These are phyloP conservation scores for Luvunga scandens DNA, from an alignment of 345 rosid genomes.

Conservation along the genomic window DNA sequence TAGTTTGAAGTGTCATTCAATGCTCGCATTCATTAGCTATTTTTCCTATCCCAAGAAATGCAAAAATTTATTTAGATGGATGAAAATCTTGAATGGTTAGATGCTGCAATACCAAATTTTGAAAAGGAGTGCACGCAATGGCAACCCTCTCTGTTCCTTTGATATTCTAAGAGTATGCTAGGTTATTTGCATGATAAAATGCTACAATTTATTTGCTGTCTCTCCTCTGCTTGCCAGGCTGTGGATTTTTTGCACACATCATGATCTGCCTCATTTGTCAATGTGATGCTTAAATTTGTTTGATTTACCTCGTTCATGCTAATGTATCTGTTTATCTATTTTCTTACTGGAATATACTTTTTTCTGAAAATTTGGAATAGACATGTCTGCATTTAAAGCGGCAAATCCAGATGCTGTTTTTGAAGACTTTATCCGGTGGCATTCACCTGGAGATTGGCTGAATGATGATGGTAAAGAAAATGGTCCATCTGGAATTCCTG, in stretches of 20 bases:
- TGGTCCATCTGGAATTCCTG: conserved; percentile 38
- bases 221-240: conserved; percentile 1
- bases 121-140: not conserved
- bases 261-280: not conserved
- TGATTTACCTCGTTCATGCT: not conserved
- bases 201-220: not conserved
- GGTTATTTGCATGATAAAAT: conserved; percentile 1
- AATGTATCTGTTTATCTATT: not conserved
- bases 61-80: conserved; percentile 2
- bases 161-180: not conserved
- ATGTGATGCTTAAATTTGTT: conserved; percentile 7
- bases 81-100: not conserved
- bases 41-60: not conserved
- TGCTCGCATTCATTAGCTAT: not conserved
- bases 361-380: conserved; percentile 33
- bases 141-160: not conserved
- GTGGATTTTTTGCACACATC: not conserved
- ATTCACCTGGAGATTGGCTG: conserved; percentile 98
- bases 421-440: conserved; percentile 99
- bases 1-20: not conserved
- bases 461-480: conserved; percentile 33
- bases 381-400: conserved; percentile 99
- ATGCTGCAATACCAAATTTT: not conserved
- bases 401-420: conserved; percentile 92
- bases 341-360: not conserved